These are phyloP conservation scores for Serendipita indica DNA, from an alignment of 768 basidiomycete species.

Conservation along the genomic window DNA sequence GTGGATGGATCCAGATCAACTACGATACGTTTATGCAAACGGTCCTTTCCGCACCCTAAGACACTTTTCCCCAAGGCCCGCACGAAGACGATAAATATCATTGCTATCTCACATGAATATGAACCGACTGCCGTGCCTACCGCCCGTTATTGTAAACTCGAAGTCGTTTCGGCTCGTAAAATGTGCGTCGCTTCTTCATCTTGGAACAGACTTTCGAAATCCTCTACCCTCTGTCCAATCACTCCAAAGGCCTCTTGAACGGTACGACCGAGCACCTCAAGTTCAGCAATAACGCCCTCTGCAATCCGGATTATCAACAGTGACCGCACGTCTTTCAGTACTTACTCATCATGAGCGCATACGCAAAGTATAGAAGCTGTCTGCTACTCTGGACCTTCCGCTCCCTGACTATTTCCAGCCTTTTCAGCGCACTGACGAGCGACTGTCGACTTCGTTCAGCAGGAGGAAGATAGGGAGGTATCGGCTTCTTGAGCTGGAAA, in stretches of 20 bases:
- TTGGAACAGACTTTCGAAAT: constrained; percentile 71
- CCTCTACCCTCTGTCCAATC: constrained; percentile 64
- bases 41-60: constrained; percentile 48
- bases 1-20: constrained; percentile 55
- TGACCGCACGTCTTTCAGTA: constrained; percentile 6
- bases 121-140: too few relatives aligned
- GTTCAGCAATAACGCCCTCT: constrained; percentile 74
- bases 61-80: too few relatives aligned
- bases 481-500: constrained; percentile 72
- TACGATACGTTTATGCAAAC: constrained; percentile 62
- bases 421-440: constrained; percentile 68
- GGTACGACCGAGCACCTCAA: constrained; percentile 65
- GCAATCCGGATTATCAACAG: constrained; percentile 6
- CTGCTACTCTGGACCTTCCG: constrained; percentile 67
- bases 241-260: constrained; percentile 88
- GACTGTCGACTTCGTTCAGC: constrained; percentile 71
- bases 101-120: too few relatives aligned
- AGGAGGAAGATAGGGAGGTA: constrained; percentile 94
- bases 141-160: not conserved
- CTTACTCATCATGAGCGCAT: constrained; percentile 72
- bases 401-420: constrained; percentile 75
- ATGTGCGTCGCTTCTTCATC: not conserved
- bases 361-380: constrained; percentile 86
- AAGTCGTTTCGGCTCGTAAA: not conserved
- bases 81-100: too few relatives aligned